Base-by-base conservation (phyloP, 2,329 filamentous ascomycete genomes). In the Akanthomyces lecanii region DNA sequence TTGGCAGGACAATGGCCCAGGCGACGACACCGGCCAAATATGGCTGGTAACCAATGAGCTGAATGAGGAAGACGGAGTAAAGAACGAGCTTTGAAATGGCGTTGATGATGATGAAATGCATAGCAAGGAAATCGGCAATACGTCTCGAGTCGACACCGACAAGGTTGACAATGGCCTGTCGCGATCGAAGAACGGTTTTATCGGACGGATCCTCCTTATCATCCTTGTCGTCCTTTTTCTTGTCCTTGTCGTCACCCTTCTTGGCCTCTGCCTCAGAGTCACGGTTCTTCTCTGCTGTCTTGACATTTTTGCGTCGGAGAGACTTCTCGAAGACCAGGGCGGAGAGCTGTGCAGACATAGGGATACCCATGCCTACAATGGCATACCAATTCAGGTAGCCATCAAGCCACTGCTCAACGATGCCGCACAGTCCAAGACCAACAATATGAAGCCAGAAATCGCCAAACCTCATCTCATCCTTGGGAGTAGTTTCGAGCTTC, bases 241-340 rank as follows among this genome's bases (percentile, higher is more conserved):
- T 73, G 16, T 69, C 70, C 6, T 76, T 73, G 18, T 68, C 67
- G 21, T 62, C 54, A 12, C 57, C 30, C 14, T 61, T 61, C 5
- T 48, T 64, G n/a, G 36, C 36, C 28, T 64, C 71, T 12, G 67
- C 65, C 44, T 75, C 71, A 10, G 70, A 53, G 75, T 77, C 67
- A 45, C 71, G 69, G 16, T 73, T 70, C 70, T 81, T 84, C 38
- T 76, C 79, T 5, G 83, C 79, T 12, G 85, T 82, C 71, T 92
- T 91, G 47, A 90, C 85, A 72, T 93, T 90, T 71, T 94, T 94
- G 55, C 88, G 83, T 50, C 88, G 82, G 80, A 92, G 85, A 0
- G 89, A 84, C 72, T 95, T 95, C 64, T 88, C 84, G 68, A 93
- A 94, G 18, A 94, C 83, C 8, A 92, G 79, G 0, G 89, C 83